Evolutionary conservation across 1,284 basidiomycete species (phyloP), one percentile per base, ranked within the genome.

Genomic region (Rhodotorula sp.): DNA sequence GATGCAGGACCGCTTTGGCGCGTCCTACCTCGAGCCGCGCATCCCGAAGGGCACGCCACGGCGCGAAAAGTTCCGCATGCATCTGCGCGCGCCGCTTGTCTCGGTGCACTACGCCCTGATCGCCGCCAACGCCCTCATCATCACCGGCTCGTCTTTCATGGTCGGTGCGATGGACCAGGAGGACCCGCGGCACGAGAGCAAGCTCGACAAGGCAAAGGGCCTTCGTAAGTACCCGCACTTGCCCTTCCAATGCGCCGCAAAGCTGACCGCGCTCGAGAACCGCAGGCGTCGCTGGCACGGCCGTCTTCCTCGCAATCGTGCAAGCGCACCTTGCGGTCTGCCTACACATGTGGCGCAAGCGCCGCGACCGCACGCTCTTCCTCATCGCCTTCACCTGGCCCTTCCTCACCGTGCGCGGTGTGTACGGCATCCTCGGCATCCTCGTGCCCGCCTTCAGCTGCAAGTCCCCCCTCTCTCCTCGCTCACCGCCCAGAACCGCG

Each of bases 371-470:
- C 4, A 75, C 68, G 0, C 59, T 78, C n/a, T 34, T 68, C 12
- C 27, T 75, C 19, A 67, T 78, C 56, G 27, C 72, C 25, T 7
- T 65, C 13, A 70, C 70, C 19, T 77, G 75, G 77, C 77, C 75
- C 1, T 68, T 75, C 59, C 50, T 78, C 48, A 58, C 64, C 21
- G 66, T 73, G 13, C 70, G 77, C 7, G 77, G 75, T 13, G 59
- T 66, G n/a, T 78, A 67, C 49, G 75, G 76, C n/a, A 72, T 77
- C 19, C 49, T 70, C 0, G 54, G 66, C 10, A 73, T 72, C 5
- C 49, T 72, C 44, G 7, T 73, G 3, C 68, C 70, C 9, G 64
- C 64, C 48, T 71, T 72, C 52, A 77, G 68, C 52, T 67, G 67
- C 54, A 25, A 41, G 52, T 54, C 21, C 1, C n/a, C 27, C 0